Evolutionary conservation across 2,329 filamentous ascomycete genomes (phyloP).

Genomic region (Fusarium globosum): DNA sequence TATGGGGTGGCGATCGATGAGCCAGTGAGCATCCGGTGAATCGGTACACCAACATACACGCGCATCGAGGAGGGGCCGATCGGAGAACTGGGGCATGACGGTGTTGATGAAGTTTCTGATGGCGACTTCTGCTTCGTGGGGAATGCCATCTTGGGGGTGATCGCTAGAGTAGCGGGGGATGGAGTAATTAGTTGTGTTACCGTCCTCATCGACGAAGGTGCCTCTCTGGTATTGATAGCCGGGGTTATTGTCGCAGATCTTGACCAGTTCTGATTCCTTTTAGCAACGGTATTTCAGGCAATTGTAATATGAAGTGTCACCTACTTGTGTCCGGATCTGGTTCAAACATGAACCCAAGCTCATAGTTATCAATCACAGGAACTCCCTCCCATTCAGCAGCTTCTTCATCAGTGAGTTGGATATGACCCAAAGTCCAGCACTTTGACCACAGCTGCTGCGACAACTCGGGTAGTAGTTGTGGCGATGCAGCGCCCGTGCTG

Average conservation of each 20-base stretch:
- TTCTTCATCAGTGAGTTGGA: not conserved
- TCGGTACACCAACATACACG: slow-evolving; percentile 9
- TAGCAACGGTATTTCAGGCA: too few species aligned
- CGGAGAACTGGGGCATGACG: slow-evolving; percentile 5
- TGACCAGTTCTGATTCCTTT: not conserved
- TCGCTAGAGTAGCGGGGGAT: slow-evolving; percentile 11
- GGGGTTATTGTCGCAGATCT: slow-evolving; percentile 10
- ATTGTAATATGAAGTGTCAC: not conserved
- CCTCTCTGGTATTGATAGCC: slow-evolving; percentile 2
- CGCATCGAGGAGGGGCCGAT: not conserved
- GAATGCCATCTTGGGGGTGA: not conserved
- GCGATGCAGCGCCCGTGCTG: slow-evolving; percentile 1
- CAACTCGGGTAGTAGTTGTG: not conserved
- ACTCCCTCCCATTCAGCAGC: slow-evolving; percentile 2
- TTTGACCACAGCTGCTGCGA: not conserved
- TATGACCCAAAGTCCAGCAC: slow-evolving; percentile 5
- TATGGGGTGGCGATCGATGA: slow-evolving; percentile 3
- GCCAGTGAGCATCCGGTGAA: slow-evolving; percentile 8
- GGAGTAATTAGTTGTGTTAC: not conserved
- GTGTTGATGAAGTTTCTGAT: not conserved
- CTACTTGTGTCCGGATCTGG: slow-evolving; percentile 8
- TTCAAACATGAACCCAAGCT: slow-evolving; percentile 19
- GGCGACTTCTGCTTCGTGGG: not conserved
- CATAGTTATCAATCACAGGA: slow-evolving; percentile 1
- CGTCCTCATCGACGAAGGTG: not conserved